Percentiles rank a stretch among this genome's conserved stretches.
These are phyloP conservation scores for Fusarium illudens DNA, from an alignment of 2,329 filamentous ascomycete species.

Conservation along the genomic window DNA sequence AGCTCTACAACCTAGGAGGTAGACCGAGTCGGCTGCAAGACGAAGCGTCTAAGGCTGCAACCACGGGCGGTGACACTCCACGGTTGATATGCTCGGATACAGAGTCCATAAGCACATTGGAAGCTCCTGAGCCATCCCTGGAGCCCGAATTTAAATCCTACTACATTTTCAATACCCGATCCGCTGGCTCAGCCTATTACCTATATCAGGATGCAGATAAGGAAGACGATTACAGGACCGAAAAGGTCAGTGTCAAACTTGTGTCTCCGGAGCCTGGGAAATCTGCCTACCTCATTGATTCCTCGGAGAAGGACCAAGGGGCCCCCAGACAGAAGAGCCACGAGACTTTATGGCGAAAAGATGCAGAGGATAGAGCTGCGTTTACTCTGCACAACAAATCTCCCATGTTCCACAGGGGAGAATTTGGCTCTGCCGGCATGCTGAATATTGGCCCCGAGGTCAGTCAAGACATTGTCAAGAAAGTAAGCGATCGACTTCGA, in stretches of 20 bases:
- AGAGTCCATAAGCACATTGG: neutral
- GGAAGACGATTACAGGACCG: constrained; percentile 8
- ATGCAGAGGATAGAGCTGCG: neutral
- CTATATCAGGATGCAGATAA: constrained; percentile 18
- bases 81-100: constrained; percentile 3
- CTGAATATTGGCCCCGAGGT: constrained; percentile 15
- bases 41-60: constrained; percentile 29
- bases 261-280: constrained; percentile 5
- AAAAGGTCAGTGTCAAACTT: constrained; percentile 24
- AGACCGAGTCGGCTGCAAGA: constrained; percentile 9
- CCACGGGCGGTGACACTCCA: constrained; percentile 22
- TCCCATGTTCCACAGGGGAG: neutral
- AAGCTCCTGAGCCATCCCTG: neutral
- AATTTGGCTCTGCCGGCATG: neutral
- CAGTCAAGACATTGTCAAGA: constrained; percentile 23
- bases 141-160: constrained; percentile 15
- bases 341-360: constrained; percentile 10
- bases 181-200: constrained; percentile 24
- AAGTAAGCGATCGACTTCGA: constrained; percentile 35
- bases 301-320: constrained; percentile 15
- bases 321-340: constrained; percentile 1
- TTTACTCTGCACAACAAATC: neutral
- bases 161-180: constrained; percentile 31
- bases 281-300: constrained; percentile 18
- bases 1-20: constrained; percentile 19